Evolutionary conservation across 176 grass and related monocot genomes (phyloP).

Genomic region (Aegilops sharonensis): DNA sequence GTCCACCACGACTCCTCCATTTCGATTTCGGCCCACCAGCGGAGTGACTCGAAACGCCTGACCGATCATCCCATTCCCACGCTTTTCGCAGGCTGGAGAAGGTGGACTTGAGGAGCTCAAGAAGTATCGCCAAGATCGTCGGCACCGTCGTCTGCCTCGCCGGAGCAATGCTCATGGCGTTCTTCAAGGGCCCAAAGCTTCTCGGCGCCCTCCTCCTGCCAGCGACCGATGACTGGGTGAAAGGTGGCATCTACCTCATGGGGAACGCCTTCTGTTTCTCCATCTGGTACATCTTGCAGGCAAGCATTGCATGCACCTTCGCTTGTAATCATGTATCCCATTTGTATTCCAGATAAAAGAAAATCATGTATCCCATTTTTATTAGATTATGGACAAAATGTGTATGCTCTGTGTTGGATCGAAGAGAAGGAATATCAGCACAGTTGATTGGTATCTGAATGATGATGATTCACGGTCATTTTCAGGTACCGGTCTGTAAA

Average conservation of each 20-base stretch:
- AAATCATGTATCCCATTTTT: neutral
- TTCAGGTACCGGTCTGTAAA: conserved; percentile 55
- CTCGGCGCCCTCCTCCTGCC: neutral
- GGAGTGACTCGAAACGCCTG: neutral
- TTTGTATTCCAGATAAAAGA: neutral
- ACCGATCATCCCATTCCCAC: neutral
- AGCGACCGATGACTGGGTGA: conserved; percentile 31
- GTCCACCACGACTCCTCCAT: neutral
- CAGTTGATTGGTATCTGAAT: neutral
- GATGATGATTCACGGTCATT: neutral
- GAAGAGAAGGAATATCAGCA: neutral
- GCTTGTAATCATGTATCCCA: neutral
- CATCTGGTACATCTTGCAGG: conserved; percentile 68
- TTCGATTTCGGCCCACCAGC: neutral
- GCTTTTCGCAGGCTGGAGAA: conserved; percentile 48
- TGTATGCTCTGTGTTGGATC: neutral
- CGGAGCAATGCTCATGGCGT: conserved; percentile 61
- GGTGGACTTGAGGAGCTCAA: conserved; percentile 32
- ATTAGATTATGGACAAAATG: neutral
- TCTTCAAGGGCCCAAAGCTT: conserved; percentile 59
- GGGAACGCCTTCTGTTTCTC: conserved; percentile 49
- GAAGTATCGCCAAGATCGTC: conserved; percentile 52
- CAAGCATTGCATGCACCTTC: neutral
- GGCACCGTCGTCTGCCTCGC: conserved; percentile 58
- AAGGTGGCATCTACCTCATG: conserved; percentile 50